Evolutionary conservation across 805 yeast species (phyloP), one percentile per base, ranked within the genome.

Genomic region (Kazachstania taianensis): DNA sequence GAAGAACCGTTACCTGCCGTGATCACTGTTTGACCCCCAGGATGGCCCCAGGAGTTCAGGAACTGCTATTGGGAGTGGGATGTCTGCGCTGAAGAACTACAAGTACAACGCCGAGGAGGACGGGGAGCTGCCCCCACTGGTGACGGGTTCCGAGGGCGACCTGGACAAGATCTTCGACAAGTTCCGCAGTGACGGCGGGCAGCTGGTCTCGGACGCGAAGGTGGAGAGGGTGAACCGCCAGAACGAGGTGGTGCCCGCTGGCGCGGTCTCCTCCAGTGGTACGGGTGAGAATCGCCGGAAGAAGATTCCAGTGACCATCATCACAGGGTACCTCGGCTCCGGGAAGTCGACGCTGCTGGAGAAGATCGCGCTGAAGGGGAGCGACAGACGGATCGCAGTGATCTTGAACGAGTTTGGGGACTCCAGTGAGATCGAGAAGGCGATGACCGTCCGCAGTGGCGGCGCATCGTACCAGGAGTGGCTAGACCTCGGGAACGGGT

Each of bases 401-500:
- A 86, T 92, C 10, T 62, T 92, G 50, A 89, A 89, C 60, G 96
- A 87, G 57, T 84, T 84, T 65, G 95, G 94, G 10, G 94, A 84
- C 56, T 78, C 96, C 0, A 71, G 85, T 14, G 94, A 78, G 33
- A 86, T 92, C 42, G 98, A 92, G 55, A 81, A 82, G 53, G 72
- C 94, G 1, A 68, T 92, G 38, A 81, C 94, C 0, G 77, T 89
- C 7, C 63, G 68, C 37, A 49, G 52, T 19, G 57, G 57, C 2
- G 72, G 69, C 22, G 62, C 67, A 3, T 63, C 75, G 2, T 79
- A 82, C 35, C 83, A 86, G 49, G 96, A 92, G 52, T 92, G 98
- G 98, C 66, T 92, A 3, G 98, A 92, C 55, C 64, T 92, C 23
- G 97, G 96, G 1, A 92, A 92, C 53, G 98, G 98, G 2, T 92